Base-by-base conservation (phyloP, 2,329 filamentous ascomycete genomes). In the Blastomyces parvus region DNA sequence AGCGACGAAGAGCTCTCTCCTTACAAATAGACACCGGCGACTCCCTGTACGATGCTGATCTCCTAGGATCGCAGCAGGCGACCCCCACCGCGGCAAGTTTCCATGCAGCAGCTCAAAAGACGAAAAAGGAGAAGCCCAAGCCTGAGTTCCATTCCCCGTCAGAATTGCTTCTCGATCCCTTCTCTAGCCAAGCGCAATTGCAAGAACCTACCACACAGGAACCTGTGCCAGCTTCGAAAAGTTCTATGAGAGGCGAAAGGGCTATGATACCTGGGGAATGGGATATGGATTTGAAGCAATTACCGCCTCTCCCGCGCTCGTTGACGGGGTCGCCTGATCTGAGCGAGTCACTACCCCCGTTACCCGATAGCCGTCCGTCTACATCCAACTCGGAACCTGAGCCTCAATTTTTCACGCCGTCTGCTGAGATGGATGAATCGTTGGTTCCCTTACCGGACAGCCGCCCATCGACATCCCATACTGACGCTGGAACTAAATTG, bases 81-180 rank as follows among this genome's bases (percentile, higher is more conserved):
- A 91, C 88, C 0, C 88, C 89, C 0, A 89, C 85, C 65, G 86
- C 86, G 4, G 81, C 79, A 22, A 74, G 78, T 11, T 82, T 82
- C 60, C 72, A 76, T 17, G 63, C 74, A 56, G 69, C 69, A 64
- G 36, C 65, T 65, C 8, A 66, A 66, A 14, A 11, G n/a, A 4
- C 53, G 2, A 74, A 73, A 63, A 73, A 75, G 48, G 75, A 80
- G 46, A 75, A 75, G 63, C 74, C 71, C 1, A 78, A 74, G 48
- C 78, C 79, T 63, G 76, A 79, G 60, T 80, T 80, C 62, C 78
- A 80, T 64, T 79, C 78, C 22, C 77, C 77, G 1, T 79, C 77
- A 1, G 78, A 80, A 63, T 71, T 80, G 13, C 66, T 80, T 17
- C 76, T 75, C 59, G 77, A 79, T 62, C 74, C 75, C 1, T 66